Conservation (phyloP, 2,329 filamentous ascomycete genomes). For the Uncinocarpus reesii region DNA sequence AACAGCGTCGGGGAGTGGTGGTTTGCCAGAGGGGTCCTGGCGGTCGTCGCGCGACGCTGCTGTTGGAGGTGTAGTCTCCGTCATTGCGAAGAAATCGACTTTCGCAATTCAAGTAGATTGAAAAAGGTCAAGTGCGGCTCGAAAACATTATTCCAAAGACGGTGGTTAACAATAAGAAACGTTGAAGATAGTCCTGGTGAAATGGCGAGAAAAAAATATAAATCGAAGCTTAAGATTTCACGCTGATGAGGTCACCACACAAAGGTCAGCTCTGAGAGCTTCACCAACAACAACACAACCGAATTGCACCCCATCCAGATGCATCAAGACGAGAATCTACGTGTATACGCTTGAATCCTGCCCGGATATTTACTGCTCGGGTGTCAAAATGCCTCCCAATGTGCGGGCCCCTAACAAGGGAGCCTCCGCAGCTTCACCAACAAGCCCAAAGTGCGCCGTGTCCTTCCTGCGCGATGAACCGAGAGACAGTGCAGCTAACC, state of each 20-base stretch:
- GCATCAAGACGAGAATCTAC: not conserved
- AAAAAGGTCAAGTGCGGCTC: not conserved
- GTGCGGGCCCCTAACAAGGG: constrained; percentile 1
- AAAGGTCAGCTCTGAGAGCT: not conserved
- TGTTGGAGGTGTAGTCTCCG: not conserved
- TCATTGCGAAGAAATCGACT: not conserved
- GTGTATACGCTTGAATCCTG: not conserved
- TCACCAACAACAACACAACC: not conserved
- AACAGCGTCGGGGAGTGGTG: not conserved
- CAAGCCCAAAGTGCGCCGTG: constrained; percentile 10
- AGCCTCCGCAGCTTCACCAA: constrained; percentile 12
- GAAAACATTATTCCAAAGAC: not conserved
- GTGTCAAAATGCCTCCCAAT: not conserved
- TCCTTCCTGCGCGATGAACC: not conserved
- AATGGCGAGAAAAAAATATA: not conserved
- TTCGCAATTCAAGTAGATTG: not conserved
- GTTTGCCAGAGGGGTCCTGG: not conserved
- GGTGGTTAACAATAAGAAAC: not conserved
- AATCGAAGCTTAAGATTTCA: not conserved
- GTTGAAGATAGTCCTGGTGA: not conserved
- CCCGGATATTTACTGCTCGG: not conserved
- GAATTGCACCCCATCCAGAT: not conserved
- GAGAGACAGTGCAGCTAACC: constrained; percentile 15
- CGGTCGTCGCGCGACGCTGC: not conserved
- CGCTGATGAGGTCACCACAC: constrained; percentile 7